phyloP scores from a whole-genome alignment of 2,329 filamentous ascomycete species.

The Botrytis paeoniae region DNA sequence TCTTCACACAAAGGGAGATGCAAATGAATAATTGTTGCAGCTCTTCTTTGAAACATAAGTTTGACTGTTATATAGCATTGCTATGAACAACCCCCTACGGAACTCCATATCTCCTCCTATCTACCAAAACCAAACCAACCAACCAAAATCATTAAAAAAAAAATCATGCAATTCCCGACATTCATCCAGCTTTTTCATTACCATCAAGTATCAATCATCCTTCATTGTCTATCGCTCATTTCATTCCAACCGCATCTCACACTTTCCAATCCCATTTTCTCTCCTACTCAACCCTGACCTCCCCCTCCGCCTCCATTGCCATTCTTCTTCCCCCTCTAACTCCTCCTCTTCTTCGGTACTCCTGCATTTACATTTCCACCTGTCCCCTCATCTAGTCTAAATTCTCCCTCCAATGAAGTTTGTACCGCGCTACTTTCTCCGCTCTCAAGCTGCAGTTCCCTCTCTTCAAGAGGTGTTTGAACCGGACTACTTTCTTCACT shows the following conservation, averaged over 20 bases:
- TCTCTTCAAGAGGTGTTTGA: not conserved
- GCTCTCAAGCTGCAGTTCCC: not conserved
- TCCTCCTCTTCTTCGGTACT: not conserved
- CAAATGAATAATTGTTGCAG: not conserved
- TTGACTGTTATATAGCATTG: not conserved
- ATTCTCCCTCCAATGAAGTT: not conserved
- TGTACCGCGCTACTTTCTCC: not conserved
- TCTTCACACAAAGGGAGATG: accelerated
- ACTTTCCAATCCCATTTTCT: no score
- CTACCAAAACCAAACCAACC: not conserved
- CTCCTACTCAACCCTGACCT: not conserved
- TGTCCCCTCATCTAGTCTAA: not conserved
- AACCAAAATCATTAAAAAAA: not conserved
- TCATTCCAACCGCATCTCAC: not conserved
- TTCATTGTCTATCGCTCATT: not conserved
- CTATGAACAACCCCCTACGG: not conserved
- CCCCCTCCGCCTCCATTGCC: no score
- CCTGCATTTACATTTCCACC: not conserved
- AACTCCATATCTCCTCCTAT: no score
- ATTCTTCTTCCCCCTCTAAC: not conserved
- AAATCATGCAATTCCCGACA: no score
- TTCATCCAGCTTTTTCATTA: not conserved
- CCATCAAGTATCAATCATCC: not conserved
- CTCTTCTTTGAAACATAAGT: not conserved
- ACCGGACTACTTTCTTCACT: not conserved